Evolutionary conservation across 768 basidiomycete species (phyloP).

Genomic region (Cyclocybe aegerita): DNA sequence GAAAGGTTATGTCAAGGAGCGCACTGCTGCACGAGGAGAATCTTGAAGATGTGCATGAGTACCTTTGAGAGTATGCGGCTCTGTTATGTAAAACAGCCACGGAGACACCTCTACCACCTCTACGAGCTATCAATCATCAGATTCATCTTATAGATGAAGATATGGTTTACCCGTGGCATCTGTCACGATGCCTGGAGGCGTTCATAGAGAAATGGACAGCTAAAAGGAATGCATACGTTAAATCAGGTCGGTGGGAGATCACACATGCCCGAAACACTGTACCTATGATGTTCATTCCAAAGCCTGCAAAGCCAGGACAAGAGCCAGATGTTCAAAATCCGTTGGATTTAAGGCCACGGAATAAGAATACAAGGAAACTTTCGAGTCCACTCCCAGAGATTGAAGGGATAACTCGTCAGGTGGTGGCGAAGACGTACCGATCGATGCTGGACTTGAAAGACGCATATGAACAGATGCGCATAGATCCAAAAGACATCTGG

Average conservation of each 20-base stretch:
- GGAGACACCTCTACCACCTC: conserved; percentile 30
- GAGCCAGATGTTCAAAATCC: conserved; percentile 24
- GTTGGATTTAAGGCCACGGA: conserved; percentile 30
- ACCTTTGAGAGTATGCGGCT: no score
- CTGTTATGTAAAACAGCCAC: no score
- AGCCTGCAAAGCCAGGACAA: conserved; percentile 20
- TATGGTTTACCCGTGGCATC: conserved; percentile 28
- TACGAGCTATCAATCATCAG: conserved; percentile 35
- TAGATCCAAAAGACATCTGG: no score
- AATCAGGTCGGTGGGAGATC: conserved; percentile 25
- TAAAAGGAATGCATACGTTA: conserved; percentile 24
- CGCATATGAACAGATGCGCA: no score
- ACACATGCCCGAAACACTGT: conserved; percentile 27
- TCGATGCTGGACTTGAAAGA: no score
- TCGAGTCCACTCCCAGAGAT: conserved; percentile 38
- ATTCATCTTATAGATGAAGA: conserved; percentile 37
- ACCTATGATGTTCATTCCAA: conserved; percentile 31
- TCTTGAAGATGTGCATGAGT: no score
- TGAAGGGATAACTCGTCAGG: conserved; percentile 14
- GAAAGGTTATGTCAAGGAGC: no score
- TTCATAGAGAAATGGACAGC: conserved; percentile 23
- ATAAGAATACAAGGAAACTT: conserved; percentile 36
- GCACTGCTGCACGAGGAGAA: no score
- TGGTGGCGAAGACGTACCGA: no score
- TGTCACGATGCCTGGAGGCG: conserved; percentile 33